Percentiles rank a stretch among this genome's conserved stretches.
Evolutionary conservation across 345 rosid genomes (phyloP).

Genomic region (Capsella bursapastoris): DNA sequence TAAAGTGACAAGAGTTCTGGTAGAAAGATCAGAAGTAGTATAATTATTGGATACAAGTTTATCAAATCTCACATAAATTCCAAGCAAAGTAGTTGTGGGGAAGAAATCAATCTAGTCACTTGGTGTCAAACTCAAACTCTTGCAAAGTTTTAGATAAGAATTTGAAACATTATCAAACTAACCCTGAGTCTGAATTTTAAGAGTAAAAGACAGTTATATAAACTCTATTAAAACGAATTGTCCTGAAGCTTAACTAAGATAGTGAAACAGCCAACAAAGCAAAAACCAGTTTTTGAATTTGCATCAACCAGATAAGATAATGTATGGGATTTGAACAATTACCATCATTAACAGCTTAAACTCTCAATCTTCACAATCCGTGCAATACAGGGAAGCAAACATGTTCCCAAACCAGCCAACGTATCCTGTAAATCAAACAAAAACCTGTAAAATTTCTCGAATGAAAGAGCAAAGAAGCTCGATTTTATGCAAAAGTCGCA

Average conservation of each 20-base stretch:
- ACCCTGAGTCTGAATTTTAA: background rate
- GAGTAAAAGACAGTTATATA: background rate
- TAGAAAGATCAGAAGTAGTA: background rate
- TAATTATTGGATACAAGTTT: background rate
- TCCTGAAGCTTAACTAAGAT: background rate
- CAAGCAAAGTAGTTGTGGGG: background rate
- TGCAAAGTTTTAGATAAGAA: background rate
- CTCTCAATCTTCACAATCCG: background rate
- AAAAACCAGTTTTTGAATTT: too few species aligned
- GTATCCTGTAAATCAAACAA: too few species aligned
- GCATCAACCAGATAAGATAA: background rate
- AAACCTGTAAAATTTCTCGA: too few species aligned
- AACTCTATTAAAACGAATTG: background rate
- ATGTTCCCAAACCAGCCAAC: background rate
- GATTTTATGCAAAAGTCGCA: too few species aligned
- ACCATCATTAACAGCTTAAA: background rate
- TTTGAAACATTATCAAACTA: background rate
- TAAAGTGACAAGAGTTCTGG: too few species aligned
- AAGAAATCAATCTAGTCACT: slow-evolving; percentile 1
- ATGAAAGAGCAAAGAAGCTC: too few species aligned
- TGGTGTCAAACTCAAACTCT: background rate
- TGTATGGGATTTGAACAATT: background rate
- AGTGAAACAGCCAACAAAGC: too few species aligned
- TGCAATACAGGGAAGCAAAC: background rate
- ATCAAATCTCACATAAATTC: background rate